These are phyloP conservation scores for Ogataea wickerhamii DNA, from an alignment of 805 yeast species.

Conservation along the genomic window DNA sequence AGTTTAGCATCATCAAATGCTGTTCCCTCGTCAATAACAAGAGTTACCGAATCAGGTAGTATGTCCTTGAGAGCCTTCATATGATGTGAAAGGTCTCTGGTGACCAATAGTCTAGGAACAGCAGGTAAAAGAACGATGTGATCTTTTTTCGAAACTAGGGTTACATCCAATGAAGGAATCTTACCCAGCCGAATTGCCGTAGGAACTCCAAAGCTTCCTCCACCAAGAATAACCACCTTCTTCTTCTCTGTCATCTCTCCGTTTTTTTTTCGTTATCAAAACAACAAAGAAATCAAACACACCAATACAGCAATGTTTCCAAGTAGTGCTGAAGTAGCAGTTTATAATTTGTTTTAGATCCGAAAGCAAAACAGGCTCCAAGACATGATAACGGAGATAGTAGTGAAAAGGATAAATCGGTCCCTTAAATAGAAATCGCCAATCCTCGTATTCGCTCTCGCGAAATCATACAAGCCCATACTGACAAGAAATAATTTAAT, in stretches of 20 bases:
- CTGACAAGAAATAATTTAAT: too few relatives aligned
- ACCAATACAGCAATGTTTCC: too few relatives aligned
- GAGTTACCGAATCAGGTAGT: slow-evolving; percentile 17
- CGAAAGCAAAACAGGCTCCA: too few relatives aligned
- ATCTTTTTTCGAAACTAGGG: slow-evolving; percentile 15
- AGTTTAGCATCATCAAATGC: slow-evolving; percentile 19
- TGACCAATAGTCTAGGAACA: slow-evolving; percentile 10
- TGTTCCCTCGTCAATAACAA: slow-evolving; percentile 21
- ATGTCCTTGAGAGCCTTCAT: slow-evolving; percentile 17
- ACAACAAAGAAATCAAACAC: too few relatives aligned
- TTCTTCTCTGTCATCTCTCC: neutral
- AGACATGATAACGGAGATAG: too few relatives aligned
- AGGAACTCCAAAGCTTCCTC: slow-evolving; percentile 11
- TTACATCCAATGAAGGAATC: slow-evolving; percentile 7
- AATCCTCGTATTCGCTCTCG: too few relatives aligned
- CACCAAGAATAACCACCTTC: slow-evolving; percentile 11
- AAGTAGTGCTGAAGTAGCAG: too few relatives aligned
- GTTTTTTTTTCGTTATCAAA: too few relatives aligned
- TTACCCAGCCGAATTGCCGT: slow-evolving; percentile 8
- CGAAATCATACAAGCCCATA: too few relatives aligned
- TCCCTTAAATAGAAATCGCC: too few relatives aligned
- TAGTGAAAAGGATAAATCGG: too few relatives aligned
- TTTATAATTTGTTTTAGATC: too few relatives aligned
- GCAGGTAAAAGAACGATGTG: slow-evolving; percentile 14
- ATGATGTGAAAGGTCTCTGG: slow-evolving; percentile 6